Evolutionary conservation across 1,284 basidiomycete species (phyloP), one percentile per base, ranked within the genome.

Genomic region (Earliella scabrosa): DNA sequence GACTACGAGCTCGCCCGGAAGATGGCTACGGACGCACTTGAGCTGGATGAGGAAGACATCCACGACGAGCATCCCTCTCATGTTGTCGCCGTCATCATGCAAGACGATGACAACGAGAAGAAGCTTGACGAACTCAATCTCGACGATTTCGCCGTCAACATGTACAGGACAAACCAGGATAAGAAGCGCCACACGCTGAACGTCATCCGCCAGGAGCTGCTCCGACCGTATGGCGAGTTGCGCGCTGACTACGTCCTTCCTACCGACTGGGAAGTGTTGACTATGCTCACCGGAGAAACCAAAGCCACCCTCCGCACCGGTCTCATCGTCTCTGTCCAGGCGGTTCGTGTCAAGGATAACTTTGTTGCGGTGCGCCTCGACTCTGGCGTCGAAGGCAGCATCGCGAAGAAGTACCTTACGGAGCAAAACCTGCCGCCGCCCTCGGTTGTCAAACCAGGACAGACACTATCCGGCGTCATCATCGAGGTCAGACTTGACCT

Each of bases 1-100:
- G 97, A 99, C 75, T 99, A 99, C 72, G 95, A 98, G 67, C 83
- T 98, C 52, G 97, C 97, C 1, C 88, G 95, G 43, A 98, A 99
- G 78, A 98, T 99, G 95, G 97, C 97, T 32, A 93, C 94, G 11
- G 97, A 98, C 72, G 95, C 97, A 7, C 83, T 98, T 23, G 97
- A 98, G 68, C 83, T 95, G 31, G 96, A 98, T 66, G 94, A 96
- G 68, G 96, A 98, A 70, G 96, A 98, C 72, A 82, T 93, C 27
- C 90, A 92, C 58, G 93, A 93, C 64, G 88, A 93, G 64, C 92
- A 95, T 69, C 91, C 93, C 34, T 97, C 95, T 6, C 86, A 91
- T 50, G 93, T 96, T 9, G 88, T 95, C 40, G 81, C 81, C 20
- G 78, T 90, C 51, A 88, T 99, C 69, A 94, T 98, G 88, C 81